Conservation (phyloP, 2,329 filamentous ascomycete genomes). For the Colletotrichum ledebouriae region DNA sequence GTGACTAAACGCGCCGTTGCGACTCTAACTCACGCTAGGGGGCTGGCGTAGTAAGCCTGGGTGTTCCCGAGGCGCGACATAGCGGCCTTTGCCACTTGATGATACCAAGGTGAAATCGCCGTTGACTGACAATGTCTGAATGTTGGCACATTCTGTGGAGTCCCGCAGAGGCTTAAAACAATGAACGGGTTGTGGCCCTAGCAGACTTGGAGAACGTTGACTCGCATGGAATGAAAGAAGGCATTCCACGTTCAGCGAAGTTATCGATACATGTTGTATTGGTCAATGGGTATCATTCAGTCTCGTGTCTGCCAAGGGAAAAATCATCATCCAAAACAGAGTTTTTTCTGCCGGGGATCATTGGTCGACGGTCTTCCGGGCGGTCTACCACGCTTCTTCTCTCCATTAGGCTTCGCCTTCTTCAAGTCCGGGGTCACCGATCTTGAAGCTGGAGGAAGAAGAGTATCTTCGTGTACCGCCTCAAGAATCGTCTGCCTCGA, state of each 20-base stretch:
- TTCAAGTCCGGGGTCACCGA: conserved; percentile 54
- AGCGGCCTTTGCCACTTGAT: not conserved
- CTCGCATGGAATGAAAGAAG: not conserved
- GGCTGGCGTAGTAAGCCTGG: not conserved
- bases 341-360: conserved; percentile 65
- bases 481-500: conserved; percentile 89
- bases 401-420: conserved; percentile 48
- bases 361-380: conserved; percentile 48
- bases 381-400: conserved; percentile 57
- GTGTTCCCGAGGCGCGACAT: conserved; percentile 10
- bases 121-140: not conserved
- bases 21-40: not conserved
- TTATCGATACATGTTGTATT: not conserved
- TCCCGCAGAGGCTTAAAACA: too few species aligned
- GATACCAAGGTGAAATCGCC: not conserved
- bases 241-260: not conserved
- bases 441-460: conserved; percentile 43
- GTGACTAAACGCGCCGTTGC: conserved; percentile 7
- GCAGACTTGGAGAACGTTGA: not conserved
- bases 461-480: conserved; percentile 71
- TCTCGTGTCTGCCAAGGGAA: not conserved
- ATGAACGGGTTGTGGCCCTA: too few species aligned
- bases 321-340: conserved; percentile 61
- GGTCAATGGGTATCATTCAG: conserved; percentile 32
- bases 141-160: not conserved